Base-by-base conservation (phyloP, 2,329 filamentous ascomycete species). In the Trichoderma simmonsii region DNA sequence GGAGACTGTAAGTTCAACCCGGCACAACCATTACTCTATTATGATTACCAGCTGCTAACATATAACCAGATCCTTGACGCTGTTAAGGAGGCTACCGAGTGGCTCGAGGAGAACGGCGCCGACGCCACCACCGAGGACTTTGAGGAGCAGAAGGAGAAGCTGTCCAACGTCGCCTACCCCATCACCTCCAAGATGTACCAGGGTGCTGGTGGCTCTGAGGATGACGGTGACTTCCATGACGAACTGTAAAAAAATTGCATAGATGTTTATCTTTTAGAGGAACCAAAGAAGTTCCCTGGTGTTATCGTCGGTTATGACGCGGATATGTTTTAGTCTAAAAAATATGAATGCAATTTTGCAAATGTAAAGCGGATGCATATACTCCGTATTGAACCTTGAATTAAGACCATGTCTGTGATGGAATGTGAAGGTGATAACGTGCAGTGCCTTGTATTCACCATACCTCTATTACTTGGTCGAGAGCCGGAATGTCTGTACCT, bases 81-180 rank as follows among this genome's bases (percentile, higher is more conserved):
- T 75, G 91, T 99, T 86, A 98, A 98, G 92, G 96, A 99, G 87
- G 87, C 94, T 75, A 92, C 91, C 78, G 95, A 98, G 83, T 99
- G 96, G 96, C 91, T 99, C 73, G 95, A 98, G 78, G 94, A 97
- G 89, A 97, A 98, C 85, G 93, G 90, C 76, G 90, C 92, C 76
- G 92, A 92, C 67, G 96, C 96, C 75, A 90, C 87, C 77, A 88
- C 94, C 73, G 95, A 98, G 87, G 96, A 98, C 87, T 98, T 98
- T 79, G 95, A 98, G 85, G 96, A 99, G 90, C 95, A 98, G 88
- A 97, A 97, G 89, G 95, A 99, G 92, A 98, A 98, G 90, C 90
- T 99, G 77, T 97, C 93, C 79, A 92, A 93, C 83, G 93, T 98
- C 76, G 96, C 96, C 70, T 98, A 98, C 87, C 96, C 96, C 77